phyloP scores from a whole-genome alignment of 169 alveolate genomes.

The Amoebophrya sp. region DNA sequence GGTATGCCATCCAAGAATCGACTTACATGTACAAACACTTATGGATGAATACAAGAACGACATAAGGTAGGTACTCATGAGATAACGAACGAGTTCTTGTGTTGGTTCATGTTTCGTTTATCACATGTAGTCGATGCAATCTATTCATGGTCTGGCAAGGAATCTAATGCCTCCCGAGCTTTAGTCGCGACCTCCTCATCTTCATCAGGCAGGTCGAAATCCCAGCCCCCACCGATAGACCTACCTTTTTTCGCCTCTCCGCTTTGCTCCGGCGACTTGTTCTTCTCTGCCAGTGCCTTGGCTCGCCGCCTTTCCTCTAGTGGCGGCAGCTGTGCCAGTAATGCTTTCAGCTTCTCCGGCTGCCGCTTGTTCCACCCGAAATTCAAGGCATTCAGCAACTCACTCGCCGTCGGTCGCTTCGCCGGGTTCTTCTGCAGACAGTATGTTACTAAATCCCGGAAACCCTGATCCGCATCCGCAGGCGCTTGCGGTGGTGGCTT shows the following conservation, averaged over 20 bases:
- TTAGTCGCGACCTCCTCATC: too few relatives aligned
- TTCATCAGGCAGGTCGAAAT: neutral
- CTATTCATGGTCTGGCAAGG: too few relatives aligned
- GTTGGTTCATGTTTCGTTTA: too few relatives aligned
- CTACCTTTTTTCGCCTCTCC: neutral
- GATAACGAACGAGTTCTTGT: too few relatives aligned
- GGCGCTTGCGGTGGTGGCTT: constrained; percentile 43
- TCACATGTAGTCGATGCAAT: too few relatives aligned
- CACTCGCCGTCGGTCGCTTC: constrained; percentile 1
- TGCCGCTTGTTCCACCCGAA: neutral
- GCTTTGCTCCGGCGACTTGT: neutral
- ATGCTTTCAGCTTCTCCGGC: neutral
- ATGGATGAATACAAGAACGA: too few relatives aligned
- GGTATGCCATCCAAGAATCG: too few relatives aligned
- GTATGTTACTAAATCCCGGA: constrained; percentile 34
- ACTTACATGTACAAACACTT: too few relatives aligned
- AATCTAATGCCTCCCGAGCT: too few relatives aligned
- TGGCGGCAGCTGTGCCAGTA: neutral
- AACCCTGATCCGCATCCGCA: neutral
- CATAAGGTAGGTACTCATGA: too few relatives aligned
- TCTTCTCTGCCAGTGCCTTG: neutral
- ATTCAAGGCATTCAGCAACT: neutral
- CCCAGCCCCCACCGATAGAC: neutral
- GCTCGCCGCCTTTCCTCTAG: neutral
- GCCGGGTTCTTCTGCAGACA: constrained; percentile 47